Evolutionary conservation across 2,329 filamentous ascomycete species (phyloP).

Genomic region (Chaetothyriales sp.): DNA sequence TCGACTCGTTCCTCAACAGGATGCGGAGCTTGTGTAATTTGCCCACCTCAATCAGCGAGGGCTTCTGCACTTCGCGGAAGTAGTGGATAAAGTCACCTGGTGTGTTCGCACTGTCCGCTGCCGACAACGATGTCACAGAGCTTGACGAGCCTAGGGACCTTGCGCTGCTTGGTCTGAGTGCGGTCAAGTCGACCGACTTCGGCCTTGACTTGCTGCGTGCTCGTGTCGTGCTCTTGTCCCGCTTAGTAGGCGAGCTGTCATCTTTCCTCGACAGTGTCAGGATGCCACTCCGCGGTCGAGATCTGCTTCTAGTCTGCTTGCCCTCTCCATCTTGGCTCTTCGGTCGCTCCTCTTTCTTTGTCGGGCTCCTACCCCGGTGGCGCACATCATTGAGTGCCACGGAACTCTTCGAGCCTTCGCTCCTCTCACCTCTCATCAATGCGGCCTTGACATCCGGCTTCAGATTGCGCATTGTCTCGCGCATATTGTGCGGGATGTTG

Average conservation of each 20-base stretch:
- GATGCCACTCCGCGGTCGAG: slow-evolving; percentile 51
- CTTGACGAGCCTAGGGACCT: slow-evolving; percentile 40
- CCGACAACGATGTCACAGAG: slow-evolving; percentile 38
- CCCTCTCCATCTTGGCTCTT: slow-evolving; percentile 25
- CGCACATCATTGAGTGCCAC: slow-evolving; percentile 30
- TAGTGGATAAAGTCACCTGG: slow-evolving; percentile 79
- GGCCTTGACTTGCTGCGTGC: slow-evolving; percentile 34
- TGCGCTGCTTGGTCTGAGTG: slow-evolving; percentile 41
- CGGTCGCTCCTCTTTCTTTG: slow-evolving; percentile 27
- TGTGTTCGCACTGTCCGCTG: slow-evolving; percentile 55
- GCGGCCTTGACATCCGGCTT: slow-evolving; percentile 86
- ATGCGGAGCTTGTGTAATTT: slow-evolving; percentile 86
- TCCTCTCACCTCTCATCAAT: slow-evolving; percentile 78
- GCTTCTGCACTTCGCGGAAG: slow-evolving; percentile 63
- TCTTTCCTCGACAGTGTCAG: slow-evolving; percentile 58
- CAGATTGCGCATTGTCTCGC: slow-evolving; percentile 85
- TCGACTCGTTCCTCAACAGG: slow-evolving; percentile 81
- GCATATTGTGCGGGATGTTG: slow-evolving; percentile 85
- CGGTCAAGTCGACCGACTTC: slow-evolving; percentile 55
- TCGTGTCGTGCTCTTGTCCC: slow-evolving; percentile 34
- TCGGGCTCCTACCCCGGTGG: slow-evolving; percentile 17
- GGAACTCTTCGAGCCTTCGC: slow-evolving; percentile 34
- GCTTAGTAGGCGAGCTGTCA: slow-evolving; percentile 59
- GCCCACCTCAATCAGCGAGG: slow-evolving; percentile 76
- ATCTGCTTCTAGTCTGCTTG: slow-evolving; percentile 30